Conservation (phyloP, 1,284 basidiomycete genomes). For the Ganoderma sp. region DNA sequence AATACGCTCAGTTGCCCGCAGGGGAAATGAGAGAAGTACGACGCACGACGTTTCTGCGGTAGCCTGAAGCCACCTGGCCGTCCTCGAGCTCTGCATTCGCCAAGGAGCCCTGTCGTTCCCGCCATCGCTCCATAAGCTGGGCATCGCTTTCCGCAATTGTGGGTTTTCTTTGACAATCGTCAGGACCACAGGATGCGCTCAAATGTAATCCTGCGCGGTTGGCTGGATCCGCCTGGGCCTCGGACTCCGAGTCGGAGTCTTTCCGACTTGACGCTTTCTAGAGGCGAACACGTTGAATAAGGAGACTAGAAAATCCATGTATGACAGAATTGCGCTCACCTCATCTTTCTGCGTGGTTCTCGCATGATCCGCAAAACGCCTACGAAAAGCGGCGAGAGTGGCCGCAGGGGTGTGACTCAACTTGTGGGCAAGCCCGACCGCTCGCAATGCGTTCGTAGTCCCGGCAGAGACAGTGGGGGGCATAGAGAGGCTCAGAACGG, state of each 20-base stretch:
- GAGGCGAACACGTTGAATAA: background rate
- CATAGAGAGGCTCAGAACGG: no score
- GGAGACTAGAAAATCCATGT: background rate
- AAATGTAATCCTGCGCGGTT: background rate
- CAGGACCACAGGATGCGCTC: background rate
- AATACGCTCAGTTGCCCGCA: background rate
- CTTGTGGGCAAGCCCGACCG: background rate
- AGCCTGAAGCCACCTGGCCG: constrained; percentile 33
- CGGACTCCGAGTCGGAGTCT: constrained; percentile 13
- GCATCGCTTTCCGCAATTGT: constrained; percentile 34
- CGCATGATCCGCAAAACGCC: background rate
- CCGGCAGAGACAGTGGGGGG: background rate
- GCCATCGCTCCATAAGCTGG: constrained; percentile 32
- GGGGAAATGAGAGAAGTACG: background rate
- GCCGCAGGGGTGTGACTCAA: background rate
- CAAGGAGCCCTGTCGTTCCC: constrained; percentile 34
- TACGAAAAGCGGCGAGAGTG: background rate
- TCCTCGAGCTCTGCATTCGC: constrained; percentile 36
- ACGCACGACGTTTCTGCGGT: constrained; percentile 33
- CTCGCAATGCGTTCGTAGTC: background rate
- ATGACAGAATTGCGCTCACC: background rate
- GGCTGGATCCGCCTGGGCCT: constrained; percentile 20
- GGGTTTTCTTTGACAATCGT: constrained; percentile 19
- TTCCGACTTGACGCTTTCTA: background rate
- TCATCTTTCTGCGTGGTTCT: background rate